phyloP scores from a whole-genome alignment of 2,329 filamentous ascomycete species.

The Pseudocercospora cruenta region DNA sequence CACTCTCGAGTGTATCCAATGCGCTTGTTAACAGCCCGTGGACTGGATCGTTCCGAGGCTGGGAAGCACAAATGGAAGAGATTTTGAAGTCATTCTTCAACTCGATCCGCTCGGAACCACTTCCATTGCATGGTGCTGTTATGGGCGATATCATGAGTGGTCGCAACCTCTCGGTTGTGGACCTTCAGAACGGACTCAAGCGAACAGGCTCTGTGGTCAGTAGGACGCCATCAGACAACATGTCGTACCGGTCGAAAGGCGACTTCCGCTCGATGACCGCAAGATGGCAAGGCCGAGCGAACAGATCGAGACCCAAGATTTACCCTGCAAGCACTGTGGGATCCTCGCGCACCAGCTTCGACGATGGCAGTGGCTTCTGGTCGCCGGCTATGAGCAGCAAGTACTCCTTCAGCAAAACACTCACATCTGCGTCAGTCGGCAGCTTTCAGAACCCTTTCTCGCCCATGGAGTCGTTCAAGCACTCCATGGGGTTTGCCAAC shows the following conservation, averaged over 20 bases:
- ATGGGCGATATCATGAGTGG: slow-evolving; percentile 43
- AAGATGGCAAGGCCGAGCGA: slow-evolving; percentile 75
- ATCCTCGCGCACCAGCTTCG: slow-evolving; percentile 90
- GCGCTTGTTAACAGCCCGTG: slow-evolving; percentile 79
- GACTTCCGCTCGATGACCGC: slow-evolving; percentile 67
- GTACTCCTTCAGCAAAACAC: slow-evolving; percentile 86
- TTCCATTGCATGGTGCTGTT: slow-evolving; percentile 81
- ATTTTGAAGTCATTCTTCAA: slow-evolving; percentile 89
- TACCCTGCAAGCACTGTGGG: slow-evolving; percentile 80
- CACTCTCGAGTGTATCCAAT: slow-evolving; percentile 58
- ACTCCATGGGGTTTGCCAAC: slow-evolving; percentile 96
- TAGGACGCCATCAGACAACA: slow-evolving; percentile 85
- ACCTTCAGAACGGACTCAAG: slow-evolving; percentile 56
- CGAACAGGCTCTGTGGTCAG: slow-evolving; percentile 88
- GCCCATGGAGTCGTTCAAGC: slow-evolving; percentile 71
- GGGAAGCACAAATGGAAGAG: slow-evolving; percentile 88
- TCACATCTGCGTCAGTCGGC: slow-evolving; percentile 89
- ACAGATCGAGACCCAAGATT: slow-evolving; percentile 75
- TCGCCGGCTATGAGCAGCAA: slow-evolving; percentile 90
- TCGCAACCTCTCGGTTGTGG: slow-evolving; percentile 67
- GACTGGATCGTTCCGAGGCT: slow-evolving; percentile 73
- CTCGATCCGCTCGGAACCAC: slow-evolving; percentile 82
- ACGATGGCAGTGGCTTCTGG: slow-evolving; percentile 88
- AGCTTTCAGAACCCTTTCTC: slow-evolving; percentile 79
- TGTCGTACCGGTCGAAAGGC: slow-evolving; percentile 66